Evolutionary conservation across 169 alveolate genomes (phyloP), one percentile per base, ranked within the genome.

Genomic region (Toxoplasma gondii): DNA sequence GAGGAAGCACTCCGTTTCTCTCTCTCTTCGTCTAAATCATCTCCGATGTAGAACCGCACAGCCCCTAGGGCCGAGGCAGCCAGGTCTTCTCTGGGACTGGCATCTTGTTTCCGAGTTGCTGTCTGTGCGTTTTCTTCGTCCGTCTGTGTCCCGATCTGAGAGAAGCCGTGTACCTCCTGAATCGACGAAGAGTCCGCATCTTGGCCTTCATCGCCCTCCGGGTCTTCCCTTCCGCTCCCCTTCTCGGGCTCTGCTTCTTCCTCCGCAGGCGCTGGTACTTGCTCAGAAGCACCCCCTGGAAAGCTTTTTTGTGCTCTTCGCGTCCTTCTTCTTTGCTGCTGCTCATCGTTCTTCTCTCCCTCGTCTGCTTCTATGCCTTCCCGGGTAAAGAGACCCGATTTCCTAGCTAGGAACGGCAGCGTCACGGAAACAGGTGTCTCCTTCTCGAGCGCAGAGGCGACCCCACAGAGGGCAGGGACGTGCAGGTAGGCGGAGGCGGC

Each of bases 361-460:
- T 34, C 67, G n/a, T 27, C 74, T 22, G 74, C 29, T 31, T 64
- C 74, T 7, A 22, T 31, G 24, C 74, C 74, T 64, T 16, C 74
- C 74, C n/a, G 74, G 5, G n/a, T 1, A 64, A 27, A 31, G n/a
- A 22, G n/a, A 31, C 74, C 74, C 9, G 74, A 38, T 45, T 78
- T 78, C 45, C 86, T 19, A 4, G 86, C 86, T 16, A 78, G 29
- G 86, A 78, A 78, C 39, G 44, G 86, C 39, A 78, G 39, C 2
- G 86, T 17, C 45, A 92, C 22, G n/a, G 95, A 92, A 86, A 82
- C 78, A n/a, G 95, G 95, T 49, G 91, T 91, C 22, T 92, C 92
- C 44, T 64, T 74, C 70, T 93, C 92, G 81, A 93, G 93, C 43
- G 93, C 90, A 82, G 34, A 78, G 24, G 91, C 90, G 53, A 91